phyloP scores from a whole-genome alignment of 2,329 filamentous ascomycete genomes.

The Escovopsis sp. region DNA sequence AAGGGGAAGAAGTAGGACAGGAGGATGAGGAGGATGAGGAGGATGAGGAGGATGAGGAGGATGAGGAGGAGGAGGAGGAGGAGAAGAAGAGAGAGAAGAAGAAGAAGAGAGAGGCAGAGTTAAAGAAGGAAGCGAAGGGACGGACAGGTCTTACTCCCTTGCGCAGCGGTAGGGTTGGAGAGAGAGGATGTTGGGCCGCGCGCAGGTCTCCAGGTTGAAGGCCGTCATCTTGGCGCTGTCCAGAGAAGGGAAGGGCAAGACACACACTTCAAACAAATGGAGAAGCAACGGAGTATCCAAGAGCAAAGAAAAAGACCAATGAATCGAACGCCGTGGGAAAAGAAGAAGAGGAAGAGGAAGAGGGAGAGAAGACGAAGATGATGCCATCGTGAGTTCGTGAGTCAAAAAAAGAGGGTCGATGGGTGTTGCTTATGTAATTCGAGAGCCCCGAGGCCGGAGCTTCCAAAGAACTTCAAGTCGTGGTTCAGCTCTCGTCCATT shows the following conservation, averaged over 20 bases:
- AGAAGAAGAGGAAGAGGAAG: not conserved
- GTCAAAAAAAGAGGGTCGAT: too few relatives aligned
- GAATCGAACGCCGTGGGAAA: too few relatives aligned
- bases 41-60: too few relatives aligned
- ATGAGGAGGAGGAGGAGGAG: too few relatives aligned
- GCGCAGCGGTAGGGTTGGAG: slow-evolving; percentile 70
- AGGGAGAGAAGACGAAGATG: not conserved
- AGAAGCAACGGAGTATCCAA: not conserved
- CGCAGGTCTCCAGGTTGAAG: slow-evolving; percentile 61
- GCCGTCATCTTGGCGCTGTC: slow-evolving; percentile 31
- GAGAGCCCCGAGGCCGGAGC: too few relatives aligned
- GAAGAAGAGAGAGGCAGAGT: slow-evolving; percentile 2
- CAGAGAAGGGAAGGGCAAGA: not conserved
- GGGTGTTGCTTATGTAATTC: too few relatives aligned
- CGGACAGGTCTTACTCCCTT: slow-evolving; percentile 47
- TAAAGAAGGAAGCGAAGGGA: slow-evolving; percentile 4
- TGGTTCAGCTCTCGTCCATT: too few relatives aligned
- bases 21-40: too few relatives aligned
- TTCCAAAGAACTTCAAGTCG: too few relatives aligned
- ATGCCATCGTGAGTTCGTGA: not conserved
- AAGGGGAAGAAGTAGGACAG: too few relatives aligned
- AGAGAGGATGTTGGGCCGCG: slow-evolving; percentile 60
- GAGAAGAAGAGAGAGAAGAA: not conserved
- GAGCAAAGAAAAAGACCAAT: too few relatives aligned
- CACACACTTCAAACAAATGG: not conserved